These are phyloP conservation scores for Cyclaneusma minus DNA, from an alignment of 2,329 filamentous ascomycete species.

Conservation along the genomic window DNA sequence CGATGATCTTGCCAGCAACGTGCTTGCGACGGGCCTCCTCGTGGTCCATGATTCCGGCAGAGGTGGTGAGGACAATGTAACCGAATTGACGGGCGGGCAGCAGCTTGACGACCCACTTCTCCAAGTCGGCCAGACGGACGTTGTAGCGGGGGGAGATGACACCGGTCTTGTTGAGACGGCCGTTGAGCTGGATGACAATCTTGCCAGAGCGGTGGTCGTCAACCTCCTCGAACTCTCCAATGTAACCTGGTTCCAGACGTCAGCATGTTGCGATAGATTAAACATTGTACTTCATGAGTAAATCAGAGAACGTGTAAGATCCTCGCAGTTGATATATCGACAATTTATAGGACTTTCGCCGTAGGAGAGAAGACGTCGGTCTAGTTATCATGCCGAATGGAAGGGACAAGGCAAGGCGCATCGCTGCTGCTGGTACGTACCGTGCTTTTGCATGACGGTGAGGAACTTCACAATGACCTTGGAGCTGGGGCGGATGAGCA, in stretches of 20 bases:
- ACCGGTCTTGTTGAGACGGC: conserved; percentile 97
- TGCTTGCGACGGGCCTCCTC: conserved; percentile 99
- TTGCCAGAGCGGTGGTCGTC: conserved; percentile 99
- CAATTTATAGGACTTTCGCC: conserved; percentile 99
- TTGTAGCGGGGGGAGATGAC: conserved; percentile 99
- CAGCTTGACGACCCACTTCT: conserved; percentile 99
- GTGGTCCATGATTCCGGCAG: conserved; percentile 99
- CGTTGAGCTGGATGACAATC: conserved; percentile 99
- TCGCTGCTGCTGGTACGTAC: conserved; percentile 42
- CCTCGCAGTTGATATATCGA: conserved; percentile 86
- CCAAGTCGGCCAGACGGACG: conserved; percentile 90
- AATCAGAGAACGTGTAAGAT: conserved; percentile 96
- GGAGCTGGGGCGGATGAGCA: conserved; percentile 91
- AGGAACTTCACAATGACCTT: conserved; percentile 99
- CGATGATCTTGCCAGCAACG: conserved; percentile 97
- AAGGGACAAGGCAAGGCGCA: conserved; percentile 8
- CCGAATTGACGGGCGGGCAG: conserved; percentile 99
- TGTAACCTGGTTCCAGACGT: conserved; percentile 61
- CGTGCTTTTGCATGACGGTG: conserved; percentile 97
- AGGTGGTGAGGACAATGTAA: conserved; percentile 97
- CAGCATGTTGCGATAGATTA: conserved; percentile 86
- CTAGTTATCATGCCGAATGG: conserved; percentile 99
- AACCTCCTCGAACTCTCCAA: conserved; percentile 98
- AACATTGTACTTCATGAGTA: conserved; percentile 71
- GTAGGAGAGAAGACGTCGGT: conserved; percentile 77